phyloP scores from a whole-genome alignment of 371 early-diverging fungal genomes.

The Mucor irregularis region DNA sequence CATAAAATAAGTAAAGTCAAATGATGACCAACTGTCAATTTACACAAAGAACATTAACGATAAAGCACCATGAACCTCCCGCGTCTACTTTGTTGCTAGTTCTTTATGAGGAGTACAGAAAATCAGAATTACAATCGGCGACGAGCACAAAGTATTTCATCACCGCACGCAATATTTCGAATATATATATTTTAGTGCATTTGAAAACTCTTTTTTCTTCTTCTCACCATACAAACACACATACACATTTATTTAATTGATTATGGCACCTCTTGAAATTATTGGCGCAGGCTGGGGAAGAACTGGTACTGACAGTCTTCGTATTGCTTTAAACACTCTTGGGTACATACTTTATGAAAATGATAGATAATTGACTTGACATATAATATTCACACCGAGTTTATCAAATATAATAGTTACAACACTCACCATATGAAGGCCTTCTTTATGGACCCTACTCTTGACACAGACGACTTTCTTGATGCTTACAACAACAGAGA shows the following conservation, averaged over 20 bases:
- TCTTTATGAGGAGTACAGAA: too few relatives aligned
- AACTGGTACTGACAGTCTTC: constrained; percentile 38
- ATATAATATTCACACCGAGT: not conserved
- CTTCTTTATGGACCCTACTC: constrained; percentile 6
- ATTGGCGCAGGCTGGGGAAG: constrained; percentile 43
- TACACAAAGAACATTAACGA: too few relatives aligned
- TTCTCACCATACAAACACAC: too few relatives aligned
- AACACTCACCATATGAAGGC: constrained; percentile 22
- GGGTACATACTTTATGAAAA: constrained; percentile 20
- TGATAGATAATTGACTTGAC: not conserved
- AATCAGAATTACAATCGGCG: too few relatives aligned
- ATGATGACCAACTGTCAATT: too few relatives aligned
- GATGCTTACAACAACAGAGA: constrained; percentile 20
- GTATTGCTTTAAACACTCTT: constrained; percentile 28
- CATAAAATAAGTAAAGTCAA: too few relatives aligned
- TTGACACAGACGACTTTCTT: constrained; percentile 13
- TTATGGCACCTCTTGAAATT: constrained; percentile 31
- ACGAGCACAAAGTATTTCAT: too few relatives aligned
- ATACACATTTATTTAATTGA: not conserved
- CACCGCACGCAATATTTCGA: too few relatives aligned
- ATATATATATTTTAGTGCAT: too few relatives aligned
- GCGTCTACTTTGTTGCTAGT: too few relatives aligned
- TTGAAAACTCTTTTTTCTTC: too few relatives aligned
- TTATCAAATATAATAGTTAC: constrained; percentile 5
- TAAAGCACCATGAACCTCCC: too few relatives aligned